Conservation (phyloP, 805 yeast species). For the Nakazawaea peltata region DNA sequence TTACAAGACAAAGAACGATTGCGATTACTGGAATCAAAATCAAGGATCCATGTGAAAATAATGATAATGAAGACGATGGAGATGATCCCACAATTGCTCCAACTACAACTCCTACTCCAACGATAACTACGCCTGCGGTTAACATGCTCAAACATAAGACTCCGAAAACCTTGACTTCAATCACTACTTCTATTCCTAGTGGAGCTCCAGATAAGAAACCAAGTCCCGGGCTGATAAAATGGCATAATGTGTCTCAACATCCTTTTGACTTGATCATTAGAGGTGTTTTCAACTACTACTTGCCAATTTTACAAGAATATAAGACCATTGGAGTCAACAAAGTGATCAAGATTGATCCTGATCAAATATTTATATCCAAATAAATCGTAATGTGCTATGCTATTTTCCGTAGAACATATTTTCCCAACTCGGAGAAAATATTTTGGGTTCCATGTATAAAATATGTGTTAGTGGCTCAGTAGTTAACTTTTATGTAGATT, state of each 20-base stretch:
- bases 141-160: too few relatives aligned
- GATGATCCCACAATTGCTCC: constrained; percentile 13
- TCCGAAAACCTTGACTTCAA: neutral
- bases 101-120: constrained; percentile 1
- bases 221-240: constrained; percentile 31
- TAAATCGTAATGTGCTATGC: too few relatives aligned
- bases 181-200: neutral
- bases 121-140: too few relatives aligned
- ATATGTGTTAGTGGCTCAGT: too few relatives aligned
- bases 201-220: constrained; percentile 3
- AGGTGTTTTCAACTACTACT: constrained; percentile 70
- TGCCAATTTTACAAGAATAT: constrained; percentile 52
- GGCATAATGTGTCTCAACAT: constrained; percentile 67
- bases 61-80: constrained; percentile 17
- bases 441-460: too few relatives aligned
- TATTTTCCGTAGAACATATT: too few relatives aligned
- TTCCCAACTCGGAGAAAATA: too few relatives aligned
- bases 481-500: too few relatives aligned
- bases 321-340: constrained; percentile 58
- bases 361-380: too few relatives aligned
- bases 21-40: constrained; percentile 67
- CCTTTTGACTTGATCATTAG: constrained; percentile 83
- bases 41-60: constrained; percentile 56
- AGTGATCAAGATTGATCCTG: constrained; percentile 49
- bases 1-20: constrained; percentile 49